phyloP scores from a whole-genome alignment of 805 yeast species.

The Ogataea polymorpha region DNA sequence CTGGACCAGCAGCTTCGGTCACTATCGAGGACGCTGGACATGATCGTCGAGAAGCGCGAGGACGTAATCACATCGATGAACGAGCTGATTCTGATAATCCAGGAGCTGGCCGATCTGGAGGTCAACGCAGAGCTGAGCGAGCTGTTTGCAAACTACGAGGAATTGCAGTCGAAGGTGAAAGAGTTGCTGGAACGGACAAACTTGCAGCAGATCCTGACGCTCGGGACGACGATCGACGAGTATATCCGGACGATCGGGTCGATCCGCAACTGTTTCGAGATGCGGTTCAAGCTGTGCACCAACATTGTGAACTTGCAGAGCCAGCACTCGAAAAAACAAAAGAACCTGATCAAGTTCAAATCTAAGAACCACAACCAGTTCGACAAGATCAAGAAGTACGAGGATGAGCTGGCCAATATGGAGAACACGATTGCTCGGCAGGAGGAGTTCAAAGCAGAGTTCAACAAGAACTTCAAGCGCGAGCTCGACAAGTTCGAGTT shows the following conservation, averaged over 20 bases:
- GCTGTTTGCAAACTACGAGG: conserved; percentile 68
- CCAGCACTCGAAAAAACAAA: conserved; percentile 43
- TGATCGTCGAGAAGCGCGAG: conserved; percentile 69
- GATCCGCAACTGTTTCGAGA: conserved; percentile 67
- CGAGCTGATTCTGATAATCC: conserved; percentile 54
- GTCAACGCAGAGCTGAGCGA: conserved; percentile 62
- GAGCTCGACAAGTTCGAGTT: conserved; percentile 71
- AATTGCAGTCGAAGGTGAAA: conserved; percentile 64
- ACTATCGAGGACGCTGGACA: conserved; percentile 67
- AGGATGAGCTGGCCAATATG: conserved; percentile 55
- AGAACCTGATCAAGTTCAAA: conserved; percentile 41
- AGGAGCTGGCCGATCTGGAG: conserved; percentile 69
- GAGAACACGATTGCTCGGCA: conserved; percentile 52
- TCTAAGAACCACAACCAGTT: conserved; percentile 47
- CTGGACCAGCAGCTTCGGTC: conserved; percentile 71
- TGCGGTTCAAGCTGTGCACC: conserved; percentile 58
- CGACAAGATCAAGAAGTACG: conserved; percentile 58
- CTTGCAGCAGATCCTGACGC: conserved; percentile 78
- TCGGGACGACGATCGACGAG: conserved; percentile 86
- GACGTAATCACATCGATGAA: conserved; percentile 68
- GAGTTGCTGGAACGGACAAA: conserved; percentile 76
- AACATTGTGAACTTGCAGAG: conserved; percentile 44
- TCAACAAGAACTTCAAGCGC: conserved; percentile 60
- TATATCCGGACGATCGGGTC: conserved; percentile 77
- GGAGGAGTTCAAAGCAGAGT: conserved; percentile 57